Evolutionary conservation across 176 grass and related monocot genomes (phyloP).

Genomic region (Rhynchospora pubera): DNA sequence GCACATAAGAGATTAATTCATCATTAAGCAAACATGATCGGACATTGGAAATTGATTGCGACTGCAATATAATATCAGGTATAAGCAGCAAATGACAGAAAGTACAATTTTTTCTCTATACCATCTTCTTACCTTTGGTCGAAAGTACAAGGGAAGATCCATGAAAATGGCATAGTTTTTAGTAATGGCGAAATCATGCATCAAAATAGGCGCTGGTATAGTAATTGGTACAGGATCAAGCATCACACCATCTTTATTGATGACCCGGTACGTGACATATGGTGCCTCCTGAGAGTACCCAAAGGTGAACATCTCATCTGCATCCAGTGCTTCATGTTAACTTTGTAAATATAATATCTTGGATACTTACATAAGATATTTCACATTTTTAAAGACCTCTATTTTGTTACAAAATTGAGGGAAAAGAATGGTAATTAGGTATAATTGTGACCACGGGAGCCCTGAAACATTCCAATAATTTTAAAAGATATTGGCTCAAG

Average conservation of each 20-base stretch:
- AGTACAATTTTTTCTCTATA: not conserved
- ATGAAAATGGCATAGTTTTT: conserved; percentile 95
- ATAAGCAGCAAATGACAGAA: not conserved
- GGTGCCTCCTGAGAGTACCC: conserved; percentile 82
- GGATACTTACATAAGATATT: no score
- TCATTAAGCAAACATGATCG: not conserved
- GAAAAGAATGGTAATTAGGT: not conserved
- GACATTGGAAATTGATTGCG: not conserved
- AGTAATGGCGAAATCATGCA: conserved; percentile 99
- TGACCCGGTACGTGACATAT: conserved; percentile 91
- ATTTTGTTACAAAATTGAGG: not conserved
- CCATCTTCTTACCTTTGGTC: conserved; percentile 52
- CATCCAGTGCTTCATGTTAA: conserved; percentile 14
- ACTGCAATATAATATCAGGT: not conserved
- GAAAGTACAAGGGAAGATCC: conserved; percentile 85
- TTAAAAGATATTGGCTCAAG: not conserved
- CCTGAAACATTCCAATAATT: not conserved
- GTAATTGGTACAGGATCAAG: conserved; percentile 97
- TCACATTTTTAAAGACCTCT: not conserved
- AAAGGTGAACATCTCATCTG: conserved; percentile 99
- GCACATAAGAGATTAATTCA: not conserved
- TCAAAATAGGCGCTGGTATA: conserved; percentile 91
- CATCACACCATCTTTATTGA: conserved; percentile 86
- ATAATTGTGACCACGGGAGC: not conserved
- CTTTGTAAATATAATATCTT: not conserved